These are phyloP conservation scores for Chlorella variabilis DNA, from an alignment of 163 green algal species.

Conservation along the genomic window DNA sequence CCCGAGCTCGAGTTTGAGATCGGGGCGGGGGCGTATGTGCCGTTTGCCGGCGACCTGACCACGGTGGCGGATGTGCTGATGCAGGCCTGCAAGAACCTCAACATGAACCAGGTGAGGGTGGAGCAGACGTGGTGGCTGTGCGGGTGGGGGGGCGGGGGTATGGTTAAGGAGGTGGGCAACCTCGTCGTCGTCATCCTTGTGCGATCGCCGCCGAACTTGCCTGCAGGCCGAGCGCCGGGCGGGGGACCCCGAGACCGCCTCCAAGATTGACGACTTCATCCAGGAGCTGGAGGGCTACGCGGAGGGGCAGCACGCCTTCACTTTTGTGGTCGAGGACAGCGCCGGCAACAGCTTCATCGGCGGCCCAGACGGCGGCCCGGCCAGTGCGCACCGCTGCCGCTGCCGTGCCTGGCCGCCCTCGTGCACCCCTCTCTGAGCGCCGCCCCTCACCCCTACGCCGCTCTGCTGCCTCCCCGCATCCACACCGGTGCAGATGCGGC, in stretches of 20 bases:
- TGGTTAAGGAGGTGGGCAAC: too few relatives aligned
- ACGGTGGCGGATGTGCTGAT: conserved; percentile 72
- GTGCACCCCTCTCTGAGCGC: too few relatives aligned
- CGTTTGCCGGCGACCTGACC: conserved; percentile 63
- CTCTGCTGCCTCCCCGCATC: too few relatives aligned
- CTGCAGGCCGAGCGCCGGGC: conserved; percentile 43
- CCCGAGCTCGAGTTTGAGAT: conserved; percentile 85
- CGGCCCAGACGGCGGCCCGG: conserved; percentile 4
- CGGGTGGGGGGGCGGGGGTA: background rate
- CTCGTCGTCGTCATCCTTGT: too few relatives aligned
- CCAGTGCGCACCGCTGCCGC: background rate
- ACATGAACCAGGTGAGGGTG: conserved; percentile 28
- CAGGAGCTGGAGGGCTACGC: conserved; percentile 61
- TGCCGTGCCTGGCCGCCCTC: background rate
- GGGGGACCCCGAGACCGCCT: conserved; percentile 57
- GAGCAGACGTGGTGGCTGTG: background rate
- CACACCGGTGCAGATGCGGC: conserved; percentile 19
- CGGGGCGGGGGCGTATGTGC: conserved; percentile 37
- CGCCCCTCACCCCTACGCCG: too few relatives aligned
- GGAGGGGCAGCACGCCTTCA: conserved; percentile 59
- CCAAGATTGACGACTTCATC: conserved; percentile 65
- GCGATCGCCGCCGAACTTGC: too few relatives aligned
- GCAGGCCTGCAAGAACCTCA: conserved; percentile 38
- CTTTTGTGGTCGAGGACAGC: conserved; percentile 69
- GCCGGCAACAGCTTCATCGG: conserved; percentile 74